phyloP scores from a whole-genome alignment of 2,329 filamentous ascomycete species.

The Cladosporium sp. region DNA sequence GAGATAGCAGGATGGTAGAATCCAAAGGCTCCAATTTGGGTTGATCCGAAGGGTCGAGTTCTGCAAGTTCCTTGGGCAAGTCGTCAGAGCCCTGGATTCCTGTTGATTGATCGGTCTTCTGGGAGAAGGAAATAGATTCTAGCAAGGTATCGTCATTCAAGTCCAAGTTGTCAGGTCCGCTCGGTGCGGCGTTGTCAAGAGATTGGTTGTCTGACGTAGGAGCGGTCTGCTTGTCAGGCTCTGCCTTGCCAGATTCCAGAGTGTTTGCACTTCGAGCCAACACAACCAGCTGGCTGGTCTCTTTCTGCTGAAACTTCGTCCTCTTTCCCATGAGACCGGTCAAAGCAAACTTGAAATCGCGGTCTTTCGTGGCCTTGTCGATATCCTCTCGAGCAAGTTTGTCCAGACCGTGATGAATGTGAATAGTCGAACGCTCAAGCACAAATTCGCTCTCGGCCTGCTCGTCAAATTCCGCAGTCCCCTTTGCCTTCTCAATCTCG shows the following conservation, averaged over 20 bases:
- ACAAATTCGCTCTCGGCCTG: slow-evolving; percentile 55
- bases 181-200: slow-evolving; percentile 11
- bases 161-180: slow-evolving; percentile 54
- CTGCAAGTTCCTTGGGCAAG: slow-evolving; percentile 59
- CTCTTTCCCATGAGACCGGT: slow-evolving; percentile 84
- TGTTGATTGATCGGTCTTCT: slow-evolving; percentile 32
- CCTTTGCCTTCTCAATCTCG: slow-evolving; percentile 23
- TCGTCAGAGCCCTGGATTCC: slow-evolving; percentile 42
- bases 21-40: slow-evolving; percentile 79
- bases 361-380: slow-evolving; percentile 59
- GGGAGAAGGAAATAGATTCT: slow-evolving; percentile 76
- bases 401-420: slow-evolving; percentile 80
- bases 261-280: slow-evolving; percentile 69
- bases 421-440: slow-evolving; percentile 76
- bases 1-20: slow-evolving; percentile 75
- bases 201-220: background rate
- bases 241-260: background rate
- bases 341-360: slow-evolving; percentile 74
- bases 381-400: slow-evolving; percentile 69
- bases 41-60: slow-evolving; percentile 72
- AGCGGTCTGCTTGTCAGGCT: background rate
- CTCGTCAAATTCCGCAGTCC: background rate
- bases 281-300: slow-evolving; percentile 84
- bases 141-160: slow-evolving; percentile 92
- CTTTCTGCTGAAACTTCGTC: slow-evolving; percentile 74